Evolutionary conservation across 2,329 filamentous ascomycete species (phyloP).

Genomic region (Ascochyta lentis): DNA sequence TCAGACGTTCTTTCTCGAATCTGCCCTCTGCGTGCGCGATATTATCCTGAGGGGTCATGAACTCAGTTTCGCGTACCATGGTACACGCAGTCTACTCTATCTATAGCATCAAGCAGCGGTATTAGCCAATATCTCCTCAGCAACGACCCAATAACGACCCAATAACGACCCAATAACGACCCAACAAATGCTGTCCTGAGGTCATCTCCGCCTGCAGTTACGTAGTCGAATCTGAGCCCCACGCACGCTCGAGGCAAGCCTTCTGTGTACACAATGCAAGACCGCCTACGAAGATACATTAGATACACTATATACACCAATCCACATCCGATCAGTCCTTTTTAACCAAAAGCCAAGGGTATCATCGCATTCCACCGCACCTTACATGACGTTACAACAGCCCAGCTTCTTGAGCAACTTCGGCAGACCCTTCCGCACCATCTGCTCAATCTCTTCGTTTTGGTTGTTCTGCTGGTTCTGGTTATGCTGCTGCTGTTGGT

Average conservation of each 20-base stretch:
- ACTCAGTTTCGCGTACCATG: background rate
- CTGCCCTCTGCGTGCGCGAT: background rate
- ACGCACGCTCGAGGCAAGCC: background rate
- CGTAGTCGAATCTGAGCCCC: background rate
- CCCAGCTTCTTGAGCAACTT: slow-evolving; percentile 67
- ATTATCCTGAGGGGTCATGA: background rate
- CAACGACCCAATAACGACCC: too few relatives aligned
- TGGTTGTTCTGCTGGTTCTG: slow-evolving; percentile 57
- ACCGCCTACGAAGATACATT: background rate
- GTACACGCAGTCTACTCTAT: background rate
- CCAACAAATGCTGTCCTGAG: background rate
- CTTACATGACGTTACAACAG: slow-evolving; percentile 78
- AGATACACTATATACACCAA: background rate
- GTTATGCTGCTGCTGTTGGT: slow-evolving; percentile 40
- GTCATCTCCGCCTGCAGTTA: background rate
- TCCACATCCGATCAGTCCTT: background rate
- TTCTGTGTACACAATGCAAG: background rate
- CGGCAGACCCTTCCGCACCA: slow-evolving; percentile 67
- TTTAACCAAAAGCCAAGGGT: slow-evolving; percentile 15
- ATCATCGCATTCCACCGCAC: slow-evolving; percentile 11
- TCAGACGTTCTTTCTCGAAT: background rate
- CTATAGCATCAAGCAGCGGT: background rate
- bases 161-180: background rate
- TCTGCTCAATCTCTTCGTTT: slow-evolving; percentile 64
- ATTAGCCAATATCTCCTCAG: background rate